These are phyloP conservation scores for Cercospora citrullina DNA, from an alignment of 2,329 filamentous ascomycete species.

Conservation along the genomic window DNA sequence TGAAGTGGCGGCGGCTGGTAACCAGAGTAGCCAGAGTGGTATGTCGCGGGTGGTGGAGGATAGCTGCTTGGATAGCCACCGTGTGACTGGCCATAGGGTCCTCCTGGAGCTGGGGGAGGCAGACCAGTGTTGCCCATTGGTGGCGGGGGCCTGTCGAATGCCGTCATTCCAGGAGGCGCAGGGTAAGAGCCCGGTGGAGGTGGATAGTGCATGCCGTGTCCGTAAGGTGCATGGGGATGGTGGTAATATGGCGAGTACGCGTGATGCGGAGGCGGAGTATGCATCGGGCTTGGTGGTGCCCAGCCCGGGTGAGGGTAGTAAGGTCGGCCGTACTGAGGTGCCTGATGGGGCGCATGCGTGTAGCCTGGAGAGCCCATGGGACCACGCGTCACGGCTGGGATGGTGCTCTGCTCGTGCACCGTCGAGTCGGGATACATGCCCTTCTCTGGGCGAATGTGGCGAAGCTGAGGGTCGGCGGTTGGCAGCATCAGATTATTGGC, in stretches of 20 bases:
- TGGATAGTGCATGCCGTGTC: slow-evolving; percentile 39
- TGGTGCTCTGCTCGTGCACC: slow-evolving; percentile 77
- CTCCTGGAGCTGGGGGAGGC: slow-evolving; percentile 41
- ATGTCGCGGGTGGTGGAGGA: slow-evolving; percentile 29
- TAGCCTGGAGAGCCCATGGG: slow-evolving; percentile 63
- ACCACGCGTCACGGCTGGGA: slow-evolving; percentile 76
- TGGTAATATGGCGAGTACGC: slow-evolving; percentile 40
- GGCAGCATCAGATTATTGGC: slow-evolving; percentile 76
- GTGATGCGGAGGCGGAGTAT: slow-evolving; percentile 41
- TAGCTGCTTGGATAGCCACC: slow-evolving; percentile 28
- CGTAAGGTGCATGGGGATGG: slow-evolving; percentile 33
- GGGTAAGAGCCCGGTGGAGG: slow-evolving; percentile 33
- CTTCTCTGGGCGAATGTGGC: slow-evolving; percentile 82
- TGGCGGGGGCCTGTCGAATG: slow-evolving; percentile 44
- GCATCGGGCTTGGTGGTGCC: slow-evolving; percentile 47
- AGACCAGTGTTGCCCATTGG: slow-evolving; percentile 39
- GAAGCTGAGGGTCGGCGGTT: slow-evolving; percentile 73
- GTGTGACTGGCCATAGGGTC: slow-evolving; percentile 36
- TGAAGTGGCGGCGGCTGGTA: slow-evolving; percentile 29
- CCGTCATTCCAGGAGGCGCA: slow-evolving; percentile 32
- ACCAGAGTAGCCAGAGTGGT: slow-evolving; percentile 21
- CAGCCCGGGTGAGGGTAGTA: slow-evolving; percentile 34
- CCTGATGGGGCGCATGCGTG: slow-evolving; percentile 52
- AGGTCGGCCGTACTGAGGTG: slow-evolving; percentile 41
- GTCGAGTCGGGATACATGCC: slow-evolving; percentile 98